phyloP scores from a whole-genome alignment of 108 stramenopile genomes.

The Licmophora abbreviata region DNA sequence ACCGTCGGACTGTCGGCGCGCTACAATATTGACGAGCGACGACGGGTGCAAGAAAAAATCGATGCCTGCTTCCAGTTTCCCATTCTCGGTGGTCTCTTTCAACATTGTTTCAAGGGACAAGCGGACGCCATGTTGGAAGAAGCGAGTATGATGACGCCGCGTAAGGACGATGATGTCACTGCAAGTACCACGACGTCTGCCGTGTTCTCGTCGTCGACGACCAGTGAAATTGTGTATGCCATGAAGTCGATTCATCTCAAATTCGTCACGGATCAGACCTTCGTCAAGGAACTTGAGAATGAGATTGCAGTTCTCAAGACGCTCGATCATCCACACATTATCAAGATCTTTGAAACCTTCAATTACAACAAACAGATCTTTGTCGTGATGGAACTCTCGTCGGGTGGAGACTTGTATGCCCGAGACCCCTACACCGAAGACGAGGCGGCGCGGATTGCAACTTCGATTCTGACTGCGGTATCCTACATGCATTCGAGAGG shows the following conservation, averaged over 20 bases:
- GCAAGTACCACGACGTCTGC: slow-evolving; percentile 1
- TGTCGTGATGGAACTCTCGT: slow-evolving; percentile 80
- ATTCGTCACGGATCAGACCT: slow-evolving; percentile 1
- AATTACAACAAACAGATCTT: slow-evolving; percentile 60
- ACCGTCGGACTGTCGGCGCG: slow-evolving; percentile 34
- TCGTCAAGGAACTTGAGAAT: slow-evolving; percentile 36
- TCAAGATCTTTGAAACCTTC: slow-evolving; percentile 69
- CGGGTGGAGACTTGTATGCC: slow-evolving; percentile 79
- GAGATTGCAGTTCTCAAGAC: slow-evolving; percentile 78
- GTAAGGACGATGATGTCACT: not conserved
- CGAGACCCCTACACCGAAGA: slow-evolving; percentile 82
- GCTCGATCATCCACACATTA: slow-evolving; percentile 89
- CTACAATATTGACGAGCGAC: slow-evolving; percentile 6
- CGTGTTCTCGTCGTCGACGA: slow-evolving; percentile 1
- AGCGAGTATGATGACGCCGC: not conserved
- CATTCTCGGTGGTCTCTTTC: not conserved
- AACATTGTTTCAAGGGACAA: slow-evolving; percentile 4
- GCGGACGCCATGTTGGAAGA: not conserved
- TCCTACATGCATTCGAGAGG: slow-evolving; percentile 69
- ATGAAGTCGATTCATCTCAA: slow-evolving; percentile 23
- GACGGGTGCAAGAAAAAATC: slow-evolving; percentile 3
- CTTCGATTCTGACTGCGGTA: slow-evolving; percentile 44
- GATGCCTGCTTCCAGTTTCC: slow-evolving; percentile 11
- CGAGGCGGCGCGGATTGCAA: slow-evolving; percentile 46
- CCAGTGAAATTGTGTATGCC: slow-evolving; percentile 14